Evolutionary conservation across 1,284 basidiomycete genomes (phyloP), one percentile per base, ranked within the genome.

Genomic region (Macrocystidia cucumis): DNA sequence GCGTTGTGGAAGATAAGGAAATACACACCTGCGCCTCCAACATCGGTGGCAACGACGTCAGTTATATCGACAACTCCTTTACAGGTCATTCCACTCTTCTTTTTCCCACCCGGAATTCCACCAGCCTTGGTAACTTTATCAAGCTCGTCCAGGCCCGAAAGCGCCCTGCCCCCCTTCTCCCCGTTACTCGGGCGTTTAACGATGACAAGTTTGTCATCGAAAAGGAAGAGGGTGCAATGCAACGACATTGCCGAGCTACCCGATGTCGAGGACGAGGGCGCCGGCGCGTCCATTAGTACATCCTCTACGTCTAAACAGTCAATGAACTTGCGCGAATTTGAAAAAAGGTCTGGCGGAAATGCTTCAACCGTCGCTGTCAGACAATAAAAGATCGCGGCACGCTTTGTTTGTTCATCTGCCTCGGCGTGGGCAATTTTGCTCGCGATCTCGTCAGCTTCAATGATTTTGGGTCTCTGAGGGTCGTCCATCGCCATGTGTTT

Each of bases 221-320:
- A 98, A 26, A 99, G 67, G 56, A 98, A 89, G 22, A 99, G 64
- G 1, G 87, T 90, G 56, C 89, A 93, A 48, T 90, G 86, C 7
- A 98, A 67, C 2, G 67, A 50, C 33, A 55, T 54, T 3, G 59
- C 44, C 5, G 63, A 54, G 11, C 57, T 44, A 34, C 58, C 64
- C 11, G 57, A 59, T 8, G 66, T 47, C 11, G 74, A 68, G 9
- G 65, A 56, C 34, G 61, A 65, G 32, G 64, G 64, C 3, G 50
- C 39, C 3, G 61, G 57, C 3, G 62, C 53, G 39, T 85, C 82
- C 8, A 65, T 56, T 14, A 80, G 55, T 14, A 84, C 56, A 49
- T 98, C 96, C 46, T 95, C 88, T 1, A 93, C 90, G 53, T 98
- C 96, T 48, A 98, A 83, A 41, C 85, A 91, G 54, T 93, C 92